Percentiles rank a stretch among this genome's conserved stretches.
These are phyloP conservation scores for Logfia minima DNA, from an alignment of 129 eudicot species.

Conservation along the genomic window DNA sequence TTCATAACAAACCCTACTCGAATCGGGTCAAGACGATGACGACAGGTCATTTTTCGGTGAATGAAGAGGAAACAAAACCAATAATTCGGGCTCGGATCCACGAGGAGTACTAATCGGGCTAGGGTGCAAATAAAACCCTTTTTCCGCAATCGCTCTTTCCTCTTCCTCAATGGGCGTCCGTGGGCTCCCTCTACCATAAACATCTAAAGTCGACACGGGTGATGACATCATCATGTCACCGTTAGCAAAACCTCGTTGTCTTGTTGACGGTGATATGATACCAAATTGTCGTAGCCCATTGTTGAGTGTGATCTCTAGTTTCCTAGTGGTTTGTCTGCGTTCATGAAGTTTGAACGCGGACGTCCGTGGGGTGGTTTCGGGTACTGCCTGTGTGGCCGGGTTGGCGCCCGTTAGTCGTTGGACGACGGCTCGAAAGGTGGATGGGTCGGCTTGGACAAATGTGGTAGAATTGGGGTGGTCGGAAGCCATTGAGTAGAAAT, in stretches of 20 bases:
- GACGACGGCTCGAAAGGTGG: conserved; percentile 67
- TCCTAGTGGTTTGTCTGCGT: conserved; percentile 52
- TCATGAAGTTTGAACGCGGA: conserved; percentile 72
- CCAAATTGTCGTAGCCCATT: conserved; percentile 17
- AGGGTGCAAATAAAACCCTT: conserved; percentile 84
- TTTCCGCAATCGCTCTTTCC: conserved; percentile 61
- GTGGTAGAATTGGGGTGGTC: conserved; percentile 52
- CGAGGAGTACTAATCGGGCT: conserved; percentile 54
- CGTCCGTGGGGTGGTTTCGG: conserved; percentile 43
- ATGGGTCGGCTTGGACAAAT: conserved; percentile 70
- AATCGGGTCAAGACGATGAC: conserved; percentile 17
- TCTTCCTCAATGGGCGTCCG: conserved; percentile 52
- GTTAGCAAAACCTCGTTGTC: conserved; percentile 32
- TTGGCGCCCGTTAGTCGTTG: conserved; percentile 54
- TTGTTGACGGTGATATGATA: conserved; percentile 17
- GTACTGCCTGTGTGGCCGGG: conserved; percentile 23
- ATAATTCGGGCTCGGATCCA: conserved; percentile 63
- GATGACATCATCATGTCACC: conserved; percentile 49
- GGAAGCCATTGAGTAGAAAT: conserved; percentile 33
- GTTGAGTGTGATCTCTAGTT: conserved; percentile 68
- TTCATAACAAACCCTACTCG: not conserved
- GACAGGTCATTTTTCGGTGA: conserved; percentile 41
- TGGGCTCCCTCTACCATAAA: conserved; percentile 53
- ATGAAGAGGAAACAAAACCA: conserved; percentile 65
- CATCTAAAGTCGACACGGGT: conserved; percentile 78